These are phyloP conservation scores for Medicago truncatula DNA, from an alignment of 306 rosid species.

Conservation along the genomic window DNA sequence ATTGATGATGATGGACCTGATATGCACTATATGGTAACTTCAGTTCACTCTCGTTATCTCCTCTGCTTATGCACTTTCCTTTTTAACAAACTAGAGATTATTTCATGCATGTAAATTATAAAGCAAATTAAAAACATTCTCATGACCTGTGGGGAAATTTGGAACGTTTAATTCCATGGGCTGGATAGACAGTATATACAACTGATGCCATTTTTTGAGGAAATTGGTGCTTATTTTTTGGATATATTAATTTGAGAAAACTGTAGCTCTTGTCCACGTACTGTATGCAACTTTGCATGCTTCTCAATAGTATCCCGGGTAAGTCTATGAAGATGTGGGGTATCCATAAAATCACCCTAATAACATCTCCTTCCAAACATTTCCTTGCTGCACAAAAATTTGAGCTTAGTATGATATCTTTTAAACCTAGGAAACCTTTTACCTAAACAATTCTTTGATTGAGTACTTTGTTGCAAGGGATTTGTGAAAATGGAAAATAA, in stretches of 20 bases:
- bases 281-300: neutral
- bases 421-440: slow-evolving; percentile 11
- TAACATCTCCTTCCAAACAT: neutral
- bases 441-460: slow-evolving; percentile 7
- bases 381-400: slow-evolving; percentile 17
- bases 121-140: slow-evolving; percentile 29
- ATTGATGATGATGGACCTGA: slow-evolving; percentile 98
- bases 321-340: slow-evolving; percentile 7
- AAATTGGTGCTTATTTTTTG: slow-evolving; percentile 25
- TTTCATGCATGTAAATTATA: slow-evolving; percentile 19
- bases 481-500: slow-evolving; percentile 38
- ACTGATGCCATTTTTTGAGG: slow-evolving; percentile 28
- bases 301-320: neutral
- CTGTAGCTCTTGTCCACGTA: neutral
- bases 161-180: slow-evolving; percentile 13
- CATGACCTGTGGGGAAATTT: neutral
- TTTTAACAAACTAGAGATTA: slow-evolving; percentile 30
- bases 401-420: slow-evolving; percentile 16
- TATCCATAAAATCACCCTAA: slow-evolving; percentile 10
- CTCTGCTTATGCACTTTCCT: slow-evolving; percentile 8
- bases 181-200: slow-evolving; percentile 4
- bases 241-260: slow-evolving; percentile 12
- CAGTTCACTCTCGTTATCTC: slow-evolving; percentile 31
- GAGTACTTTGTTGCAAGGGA: slow-evolving; percentile 22
- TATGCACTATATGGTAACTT: slow-evolving; percentile 93